These are phyloP conservation scores for Botrytis cinerea DNA, from an alignment of 2,329 filamentous ascomycete species.

Conservation along the genomic window DNA sequence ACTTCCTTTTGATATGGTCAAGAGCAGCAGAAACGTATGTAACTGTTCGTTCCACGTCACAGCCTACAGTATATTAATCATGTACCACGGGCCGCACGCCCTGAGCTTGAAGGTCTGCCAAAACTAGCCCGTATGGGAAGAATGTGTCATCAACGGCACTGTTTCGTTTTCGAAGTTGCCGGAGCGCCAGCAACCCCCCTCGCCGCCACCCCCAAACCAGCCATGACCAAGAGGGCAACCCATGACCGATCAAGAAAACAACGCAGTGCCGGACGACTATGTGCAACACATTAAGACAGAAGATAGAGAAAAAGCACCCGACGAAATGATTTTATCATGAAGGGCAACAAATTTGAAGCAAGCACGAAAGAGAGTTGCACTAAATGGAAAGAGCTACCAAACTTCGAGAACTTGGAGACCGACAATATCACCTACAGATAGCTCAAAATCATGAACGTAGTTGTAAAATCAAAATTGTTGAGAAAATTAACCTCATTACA, in stretches of 20 bases:
- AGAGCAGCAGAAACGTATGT: background rate
- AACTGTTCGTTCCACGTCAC: background rate
- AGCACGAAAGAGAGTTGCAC: background rate
- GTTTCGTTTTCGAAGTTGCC: background rate
- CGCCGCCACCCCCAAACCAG: background rate
- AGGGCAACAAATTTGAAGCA: background rate
- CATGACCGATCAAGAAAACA: background rate
- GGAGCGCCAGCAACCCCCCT: background rate
- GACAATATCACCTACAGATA: no score
- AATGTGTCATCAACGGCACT: background rate
- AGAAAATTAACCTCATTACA: background rate
- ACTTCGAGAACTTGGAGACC: no score
- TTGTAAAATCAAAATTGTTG: rapidly evolving
- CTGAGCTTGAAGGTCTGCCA: background rate
- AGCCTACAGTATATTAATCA: background rate
- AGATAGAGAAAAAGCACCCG: background rate
- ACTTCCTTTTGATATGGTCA: background rate
- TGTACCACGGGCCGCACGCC: rapidly evolving
- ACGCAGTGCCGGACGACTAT: rapidly evolving
- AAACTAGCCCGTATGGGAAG: background rate
- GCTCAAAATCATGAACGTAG: background rate
- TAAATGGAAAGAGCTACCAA: background rate
- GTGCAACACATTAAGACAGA: background rate
- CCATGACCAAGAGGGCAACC: background rate
- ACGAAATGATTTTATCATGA: background rate